Conservation (phyloP, 441 rosid genomes). For the Francoa sonchifolia region DNA sequence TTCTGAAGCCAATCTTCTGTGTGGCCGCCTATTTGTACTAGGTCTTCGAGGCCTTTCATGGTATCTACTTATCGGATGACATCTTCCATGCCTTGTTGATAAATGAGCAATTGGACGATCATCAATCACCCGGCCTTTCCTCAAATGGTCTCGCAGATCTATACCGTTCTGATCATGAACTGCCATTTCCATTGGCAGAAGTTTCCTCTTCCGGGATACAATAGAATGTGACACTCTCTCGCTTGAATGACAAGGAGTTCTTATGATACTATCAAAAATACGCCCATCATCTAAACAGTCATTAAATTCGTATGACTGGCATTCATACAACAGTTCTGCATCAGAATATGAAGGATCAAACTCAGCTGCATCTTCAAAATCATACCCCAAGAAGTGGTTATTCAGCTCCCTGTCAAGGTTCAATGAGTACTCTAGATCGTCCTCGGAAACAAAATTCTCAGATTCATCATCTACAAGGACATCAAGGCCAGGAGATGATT, state of each 20-base stretch:
- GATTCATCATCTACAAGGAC: conserved; percentile 29
- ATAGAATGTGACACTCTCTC: conserved; percentile 19
- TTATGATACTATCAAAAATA: conserved; percentile 13
- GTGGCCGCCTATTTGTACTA: conserved; percentile 10
- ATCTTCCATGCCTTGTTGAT: conserved; percentile 20
- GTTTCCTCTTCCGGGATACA: conserved; percentile 22
- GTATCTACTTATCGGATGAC: conserved; percentile 9
- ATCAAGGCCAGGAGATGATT: conserved; percentile 40
- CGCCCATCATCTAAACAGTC: conserved; percentile 16
- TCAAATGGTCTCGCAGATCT: conserved; percentile 34
- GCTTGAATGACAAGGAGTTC: conserved; percentile 11
- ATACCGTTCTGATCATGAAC: conserved; percentile 8
- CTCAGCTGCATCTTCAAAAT: conserved; percentile 23
- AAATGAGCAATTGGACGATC: conserved; percentile 12
- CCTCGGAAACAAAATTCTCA: conserved; percentile 22
- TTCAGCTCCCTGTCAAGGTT: conserved; percentile 18
- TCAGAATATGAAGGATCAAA: conserved; percentile 18
- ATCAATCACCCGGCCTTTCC: conserved; percentile 18
- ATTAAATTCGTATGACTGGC: conserved; percentile 12
- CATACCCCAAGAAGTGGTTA: conserved; percentile 19
- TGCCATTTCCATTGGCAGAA: conserved; percentile 15
- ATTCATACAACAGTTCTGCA: conserved; percentile 14
- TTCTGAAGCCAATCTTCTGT: conserved; percentile 20
- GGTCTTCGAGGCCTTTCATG: conserved; percentile 17
- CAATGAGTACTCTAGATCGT: conserved; percentile 19